Percentiles rank a stretch among this genome's conserved stretches.
These are phyloP conservation scores for Drosera spatulata DNA, from an alignment of 179 eudicot species.

Conservation along the genomic window DNA sequence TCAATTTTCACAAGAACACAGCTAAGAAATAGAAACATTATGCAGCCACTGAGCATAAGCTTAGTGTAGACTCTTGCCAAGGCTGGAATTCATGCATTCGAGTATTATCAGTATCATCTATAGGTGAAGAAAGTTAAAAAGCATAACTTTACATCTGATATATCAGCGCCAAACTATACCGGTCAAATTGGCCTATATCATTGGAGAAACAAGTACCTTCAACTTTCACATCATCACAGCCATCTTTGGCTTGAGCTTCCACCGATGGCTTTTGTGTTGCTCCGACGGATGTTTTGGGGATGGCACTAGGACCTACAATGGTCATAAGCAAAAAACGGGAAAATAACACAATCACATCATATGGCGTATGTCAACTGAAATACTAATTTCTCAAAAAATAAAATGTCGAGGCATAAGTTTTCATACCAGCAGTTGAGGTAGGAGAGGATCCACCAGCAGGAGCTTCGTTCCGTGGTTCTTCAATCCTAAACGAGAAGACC, in stretches of 20 bases:
- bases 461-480: slow-evolving; percentile 60
- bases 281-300: slow-evolving; percentile 21
- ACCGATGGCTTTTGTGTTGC: slow-evolving; percentile 34
- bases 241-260: slow-evolving; percentile 30
- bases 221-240: slow-evolving; percentile 38
- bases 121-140: no score
- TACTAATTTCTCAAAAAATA: no score
- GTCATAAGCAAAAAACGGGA: not conserved
- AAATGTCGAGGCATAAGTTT: not conserved
- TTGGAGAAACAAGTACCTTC: slow-evolving; percentile 45
- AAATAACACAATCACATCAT: no score
- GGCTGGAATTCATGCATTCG: no score
- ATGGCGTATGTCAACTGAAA: no score
- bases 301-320: slow-evolving; percentile 34
- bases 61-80: no score
- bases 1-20: not conserved
- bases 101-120: no score
- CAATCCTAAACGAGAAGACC: slow-evolving; percentile 43
- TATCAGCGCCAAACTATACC: not conserved
- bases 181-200: not conserved
- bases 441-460: slow-evolving; percentile 36
- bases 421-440: slow-evolving; percentile 40
- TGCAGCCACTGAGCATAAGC: not conserved
- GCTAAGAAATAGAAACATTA: not conserved
- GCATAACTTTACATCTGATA: no score